Evolutionary conservation across 176 grass and related monocot species (phyloP).

Genomic region (Oryza glaberrima): DNA sequence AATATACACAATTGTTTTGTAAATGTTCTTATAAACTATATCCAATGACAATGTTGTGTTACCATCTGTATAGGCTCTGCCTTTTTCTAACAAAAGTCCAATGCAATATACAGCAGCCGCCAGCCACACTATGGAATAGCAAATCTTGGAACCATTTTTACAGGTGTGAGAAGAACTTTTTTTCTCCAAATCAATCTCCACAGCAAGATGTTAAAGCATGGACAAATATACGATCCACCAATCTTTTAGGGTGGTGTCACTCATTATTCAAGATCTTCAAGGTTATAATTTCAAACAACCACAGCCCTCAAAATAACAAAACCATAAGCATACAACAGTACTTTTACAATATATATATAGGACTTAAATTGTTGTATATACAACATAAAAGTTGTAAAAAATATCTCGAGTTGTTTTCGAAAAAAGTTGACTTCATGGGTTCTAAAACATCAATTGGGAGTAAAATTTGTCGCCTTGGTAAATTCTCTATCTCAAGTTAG

Average conservation of each 20-base stretch:
- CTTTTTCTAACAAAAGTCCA: not conserved
- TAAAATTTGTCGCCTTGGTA: not conserved
- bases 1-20: conserved; percentile 3
- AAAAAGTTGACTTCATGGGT: not conserved
- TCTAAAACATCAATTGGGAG: not conserved
- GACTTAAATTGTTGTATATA: too few species aligned
- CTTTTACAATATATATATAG: too few species aligned
- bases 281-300: too few species aligned
- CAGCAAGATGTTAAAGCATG: not conserved
- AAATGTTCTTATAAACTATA: conserved; percentile 20
- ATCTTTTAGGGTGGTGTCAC: not conserved
- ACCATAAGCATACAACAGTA: too few species aligned
- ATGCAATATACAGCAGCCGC: not conserved
- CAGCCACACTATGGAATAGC: not conserved
- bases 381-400: too few species aligned
- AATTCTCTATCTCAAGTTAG: conserved; percentile 2
- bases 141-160: conserved; percentile 12
- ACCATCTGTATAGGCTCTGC: conserved; percentile 22
- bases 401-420: too few species aligned
- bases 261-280: not conserved
- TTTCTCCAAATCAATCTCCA: not conserved
- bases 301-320: too few species aligned
- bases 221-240: not conserved
- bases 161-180: not conserved
- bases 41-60: not conserved